phyloP scores from a whole-genome alignment of 768 basidiomycete genomes.

The Dendrothele bispora region DNA sequence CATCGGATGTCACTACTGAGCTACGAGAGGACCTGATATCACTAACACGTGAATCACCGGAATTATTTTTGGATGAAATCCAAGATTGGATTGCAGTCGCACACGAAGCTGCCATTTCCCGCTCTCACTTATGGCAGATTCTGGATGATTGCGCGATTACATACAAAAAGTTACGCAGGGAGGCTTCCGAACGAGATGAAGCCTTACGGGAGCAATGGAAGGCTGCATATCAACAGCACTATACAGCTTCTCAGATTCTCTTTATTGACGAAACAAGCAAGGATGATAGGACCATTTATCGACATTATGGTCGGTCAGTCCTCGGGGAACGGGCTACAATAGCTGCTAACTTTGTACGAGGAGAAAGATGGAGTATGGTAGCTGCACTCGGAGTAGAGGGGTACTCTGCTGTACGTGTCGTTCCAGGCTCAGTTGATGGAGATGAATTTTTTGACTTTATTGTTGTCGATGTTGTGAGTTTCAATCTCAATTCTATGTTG shows the following conservation, averaged over 20 bases:
- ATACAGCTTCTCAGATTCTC: slow-evolving; percentile 19
- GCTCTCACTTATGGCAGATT: slow-evolving; percentile 9
- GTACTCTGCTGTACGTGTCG: slow-evolving; percentile 20
- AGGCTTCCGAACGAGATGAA: slow-evolving; percentile 17
- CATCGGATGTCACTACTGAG: background rate
- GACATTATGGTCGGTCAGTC: slow-evolving; percentile 23
- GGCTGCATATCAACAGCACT: slow-evolving; percentile 8
- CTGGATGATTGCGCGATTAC: slow-evolving; percentile 19
- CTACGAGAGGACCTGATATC: background rate
- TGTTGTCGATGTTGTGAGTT: slow-evolving; percentile 22
- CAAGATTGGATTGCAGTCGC: slow-evolving; percentile 6
- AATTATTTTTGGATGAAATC: background rate
- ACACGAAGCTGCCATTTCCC: slow-evolving; percentile 15
- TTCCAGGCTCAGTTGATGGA: slow-evolving; percentile 26
- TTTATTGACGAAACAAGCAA: slow-evolving; percentile 30
- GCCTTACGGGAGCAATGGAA: slow-evolving; percentile 9
- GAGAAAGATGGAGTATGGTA: slow-evolving; percentile 22
- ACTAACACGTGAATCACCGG: background rate
- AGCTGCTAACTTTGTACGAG: slow-evolving; percentile 18
- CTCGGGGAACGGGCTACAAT: slow-evolving; percentile 15
- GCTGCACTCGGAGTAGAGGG: slow-evolving; percentile 26
- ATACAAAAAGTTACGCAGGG: slow-evolving; percentile 19
- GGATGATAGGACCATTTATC: slow-evolving; percentile 24
- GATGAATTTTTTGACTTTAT: slow-evolving; percentile 30
- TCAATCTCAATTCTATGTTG: no score